Base-by-base conservation (phyloP, 2,329 filamentous ascomycete species). In the Metarhizium rileyi region DNA sequence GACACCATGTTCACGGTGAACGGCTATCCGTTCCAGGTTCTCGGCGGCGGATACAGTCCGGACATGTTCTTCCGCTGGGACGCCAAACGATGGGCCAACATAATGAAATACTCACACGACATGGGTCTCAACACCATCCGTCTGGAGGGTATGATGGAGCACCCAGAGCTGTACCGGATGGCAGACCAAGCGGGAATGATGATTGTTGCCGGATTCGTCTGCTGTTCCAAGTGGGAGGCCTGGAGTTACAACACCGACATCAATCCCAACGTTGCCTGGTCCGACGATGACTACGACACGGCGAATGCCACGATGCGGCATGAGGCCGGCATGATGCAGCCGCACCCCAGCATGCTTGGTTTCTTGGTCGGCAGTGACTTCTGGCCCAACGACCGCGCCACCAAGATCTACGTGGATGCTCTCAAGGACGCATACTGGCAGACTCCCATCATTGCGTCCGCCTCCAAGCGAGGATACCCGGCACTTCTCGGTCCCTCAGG, bases 161-260 rank as follows among this genome's bases (percentile, higher is more conserved):
- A 84, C 7, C 76, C 78, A 0, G 72, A 77, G 53, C 63, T 84
- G 1, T 84, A 83, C 56, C 68, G 76, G 1, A 65, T 82, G 2
- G 76, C 80, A 1, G 79, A 83, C 56, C 66, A 70, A 3, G 65
- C 81, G 56, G 81, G 81, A 0, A 57, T 84, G 33, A 81, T 84
- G 78, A 62, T 84, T 0, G 66, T 84, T 35, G 67, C 78, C 0
- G 81, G 81, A 0, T 84, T 80, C 79, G 80, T 83, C 52, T 84
- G 81, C 61, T 84, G 81, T 59, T 77, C 83, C 55, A 84, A 84
- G 59, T 84, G 81, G 81, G 81, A 84, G 57, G 76, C 73, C 0
- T 84, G 79, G 79, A 61, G 57, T 45, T 81, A 83, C 60, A 83
- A 83, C 55, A 60, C 75, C 12, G 74, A 84, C 44, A 54, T 75